Base-by-base conservation (phyloP, 208 protist species). In the Tetramitus jugosus region DNA sequence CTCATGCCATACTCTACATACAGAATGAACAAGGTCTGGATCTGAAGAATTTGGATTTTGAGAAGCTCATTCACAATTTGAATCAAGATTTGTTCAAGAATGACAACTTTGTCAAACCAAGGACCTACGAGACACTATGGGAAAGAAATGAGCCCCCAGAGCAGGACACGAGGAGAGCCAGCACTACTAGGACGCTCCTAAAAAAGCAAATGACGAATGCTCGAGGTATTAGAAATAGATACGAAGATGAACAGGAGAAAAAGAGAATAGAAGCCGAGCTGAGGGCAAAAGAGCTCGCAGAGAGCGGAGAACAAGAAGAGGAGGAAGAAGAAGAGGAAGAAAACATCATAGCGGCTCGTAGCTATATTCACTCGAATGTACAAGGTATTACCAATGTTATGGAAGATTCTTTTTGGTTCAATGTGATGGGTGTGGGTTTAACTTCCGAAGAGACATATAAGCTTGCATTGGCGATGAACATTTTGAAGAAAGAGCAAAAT, bases 401-500 rank as follows among this genome's bases (percentile, higher is more conserved):
- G 17, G 65, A 71, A 37, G 65, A 71, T 7, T 35, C 29, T 49
- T 71, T 49, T 33, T 17, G 10, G n/a, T n/a, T 71, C 4, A 17
- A 43, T 17, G 33, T 17, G 7, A 40, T 42, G 26, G 65, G 65
- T 35, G n/a, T 71, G 26, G 37, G 39, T n/a, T n/a, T 71, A 6
- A 35, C 65, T 33, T 3, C 26, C 3, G 65, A 71, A 49, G 40
- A 49, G 35, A 49, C 49, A 37, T 7, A 1, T 3, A n/a, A 33
- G 1, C 0, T 71, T 71, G 6, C 14, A 49, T 33, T 71, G 10
- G 35, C 88, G 76, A 91, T 95, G 80, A 92, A 90, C 14, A 87
- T 87, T n/a, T 84, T 95, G 26, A 88, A 90, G 35, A 90, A 91
- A 87, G 85, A 90, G 67, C 93, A 92, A 77, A 84, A 89, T 39